These are phyloP conservation scores for Verticillium alfalfae DNA, from an alignment of 2,329 filamentous ascomycete genomes.

Conservation along the genomic window DNA sequence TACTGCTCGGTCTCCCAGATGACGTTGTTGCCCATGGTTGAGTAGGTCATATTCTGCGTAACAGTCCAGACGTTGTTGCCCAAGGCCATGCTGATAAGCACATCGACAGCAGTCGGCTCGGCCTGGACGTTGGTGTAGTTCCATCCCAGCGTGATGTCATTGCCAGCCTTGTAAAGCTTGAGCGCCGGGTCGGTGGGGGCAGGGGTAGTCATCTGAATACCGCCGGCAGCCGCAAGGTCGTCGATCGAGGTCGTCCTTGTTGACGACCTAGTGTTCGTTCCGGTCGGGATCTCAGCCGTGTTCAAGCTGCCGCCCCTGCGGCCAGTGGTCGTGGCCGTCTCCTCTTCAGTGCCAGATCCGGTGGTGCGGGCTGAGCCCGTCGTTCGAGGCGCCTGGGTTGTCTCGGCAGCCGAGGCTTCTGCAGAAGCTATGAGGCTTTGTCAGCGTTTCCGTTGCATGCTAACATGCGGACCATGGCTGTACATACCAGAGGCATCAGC, in stretches of 20 bases:
- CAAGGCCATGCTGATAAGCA: slow-evolving; percentile 50
- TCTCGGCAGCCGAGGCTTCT: slow-evolving; percentile 2
- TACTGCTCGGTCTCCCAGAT: slow-evolving; percentile 55
- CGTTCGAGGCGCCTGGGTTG: slow-evolving; percentile 10
- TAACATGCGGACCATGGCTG: no score
- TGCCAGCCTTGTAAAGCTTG: slow-evolving; percentile 55
- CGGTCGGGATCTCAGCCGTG: slow-evolving; percentile 25
- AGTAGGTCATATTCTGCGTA: slow-evolving; percentile 57
- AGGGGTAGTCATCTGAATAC: slow-evolving; percentile 49
- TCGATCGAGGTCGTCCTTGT: slow-evolving; percentile 34
- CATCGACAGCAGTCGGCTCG: slow-evolving; percentile 54
- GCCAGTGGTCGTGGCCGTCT: slow-evolving; percentile 15
- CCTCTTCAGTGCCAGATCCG: slow-evolving; percentile 9
- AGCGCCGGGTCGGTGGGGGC: slow-evolving; percentile 34
- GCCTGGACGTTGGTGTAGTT: slow-evolving; percentile 59
- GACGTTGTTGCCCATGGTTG: slow-evolving; percentile 38
- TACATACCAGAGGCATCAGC: neutral
- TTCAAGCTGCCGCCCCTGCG: slow-evolving; percentile 32
- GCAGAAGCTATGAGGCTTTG: slow-evolving; percentile 4
- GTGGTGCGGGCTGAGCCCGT: neutral
- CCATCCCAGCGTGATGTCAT: slow-evolving; percentile 56
- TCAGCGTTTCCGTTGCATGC: neutral
- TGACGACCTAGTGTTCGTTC: slow-evolving; percentile 17
- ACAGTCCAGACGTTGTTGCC: slow-evolving; percentile 53
- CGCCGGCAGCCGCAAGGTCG: slow-evolving; percentile 40